Evolutionary conservation across 768 basidiomycete genomes (phyloP), one percentile per base, ranked within the genome.

Genomic region (Guyanaporus albipodus): DNA sequence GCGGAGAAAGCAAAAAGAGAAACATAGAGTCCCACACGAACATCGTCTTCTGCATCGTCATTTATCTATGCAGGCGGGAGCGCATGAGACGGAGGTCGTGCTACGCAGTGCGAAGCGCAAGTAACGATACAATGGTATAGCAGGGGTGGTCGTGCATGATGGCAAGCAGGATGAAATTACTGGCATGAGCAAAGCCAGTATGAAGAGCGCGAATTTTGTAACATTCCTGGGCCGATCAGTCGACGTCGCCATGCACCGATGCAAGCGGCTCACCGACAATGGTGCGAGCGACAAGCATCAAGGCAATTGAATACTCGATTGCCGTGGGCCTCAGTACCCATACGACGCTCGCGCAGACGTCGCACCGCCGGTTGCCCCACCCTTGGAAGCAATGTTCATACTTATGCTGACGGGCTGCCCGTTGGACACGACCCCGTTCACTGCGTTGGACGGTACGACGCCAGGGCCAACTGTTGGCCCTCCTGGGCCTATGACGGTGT

Each of bases 401-500:
- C 64, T 72, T 50, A 74, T 73, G 55, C 70, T 71, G 34, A 74
- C 66, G 11, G 73, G 70, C 27, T 70, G 69, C 17, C 67, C 67
- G 8, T 58, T 66, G 17, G 58, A 40, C 7, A 54, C 49, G 9
- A 66, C 57, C 6, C 58, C 61, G 12, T 61, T 60, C 34, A 59
- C 58, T 8, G 42, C 52, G 19, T 51, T 54, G n/a, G 65, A 7
- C 17, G 67, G 63, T 44, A 61, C 61, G 29, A 63, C 55, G 34
- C 58, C 66, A 8, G 60, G 61, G 15, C 57, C 63, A 17, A 64
- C 64, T 3, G 64, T 53, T 23, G 65, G 52, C 5, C 62, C 64
- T 6, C 60, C 61, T 19, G 66, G 63, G 10, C 67, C 82, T 45
- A 85, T 77, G 29, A 77, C 82, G 0, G 76, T 73, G n/a, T 73